A percentile compares a stretch with the other conserved stretches of the same genome.
Conservation (phyloP, 345 rosid genomes). For the Firmiana major region DNA sequence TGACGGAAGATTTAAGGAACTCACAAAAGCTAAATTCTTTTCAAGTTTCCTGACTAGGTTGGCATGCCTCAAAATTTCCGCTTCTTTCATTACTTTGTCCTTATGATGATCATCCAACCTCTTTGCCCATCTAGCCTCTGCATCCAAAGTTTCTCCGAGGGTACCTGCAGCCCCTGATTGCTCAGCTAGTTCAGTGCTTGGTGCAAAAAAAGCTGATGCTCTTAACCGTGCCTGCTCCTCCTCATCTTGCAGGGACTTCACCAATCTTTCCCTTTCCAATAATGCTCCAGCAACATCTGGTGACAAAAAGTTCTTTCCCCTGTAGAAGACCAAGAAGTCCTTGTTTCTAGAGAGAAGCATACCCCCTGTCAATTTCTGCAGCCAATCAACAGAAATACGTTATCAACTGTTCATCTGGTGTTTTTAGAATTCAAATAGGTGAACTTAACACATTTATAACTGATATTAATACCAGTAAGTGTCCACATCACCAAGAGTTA, state of each 20-base stretch:
- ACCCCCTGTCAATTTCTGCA: conserved; percentile 89
- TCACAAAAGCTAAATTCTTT: conserved; percentile 66
- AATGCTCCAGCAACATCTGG: conserved; percentile 70
- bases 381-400: conserved; percentile 25
- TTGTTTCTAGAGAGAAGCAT: conserved; percentile 79
- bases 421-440: background rate
- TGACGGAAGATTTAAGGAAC: conserved; percentile 31
- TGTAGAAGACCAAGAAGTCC: conserved; percentile 87
- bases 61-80: conserved; percentile 60
- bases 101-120: conserved; percentile 47
- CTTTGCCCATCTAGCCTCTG: conserved; percentile 74
- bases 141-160: conserved; percentile 85
- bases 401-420: conserved; percentile 11
- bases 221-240: conserved; percentile 83
- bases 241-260: conserved; percentile 60
- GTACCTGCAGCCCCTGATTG: conserved; percentile 66
- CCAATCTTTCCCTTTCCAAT: conserved; percentile 74
- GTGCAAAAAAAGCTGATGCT: conserved; percentile 55
- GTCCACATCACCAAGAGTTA: background rate
- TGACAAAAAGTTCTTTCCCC: conserved; percentile 85
- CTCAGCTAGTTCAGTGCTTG: conserved; percentile 31
- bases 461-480: background rate
- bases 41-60: conserved; percentile 67
- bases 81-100: conserved; percentile 60
- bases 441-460: background rate